Conservation (phyloP, 2,329 filamentous ascomycete genomes). For the Penicillium crustosum region DNA sequence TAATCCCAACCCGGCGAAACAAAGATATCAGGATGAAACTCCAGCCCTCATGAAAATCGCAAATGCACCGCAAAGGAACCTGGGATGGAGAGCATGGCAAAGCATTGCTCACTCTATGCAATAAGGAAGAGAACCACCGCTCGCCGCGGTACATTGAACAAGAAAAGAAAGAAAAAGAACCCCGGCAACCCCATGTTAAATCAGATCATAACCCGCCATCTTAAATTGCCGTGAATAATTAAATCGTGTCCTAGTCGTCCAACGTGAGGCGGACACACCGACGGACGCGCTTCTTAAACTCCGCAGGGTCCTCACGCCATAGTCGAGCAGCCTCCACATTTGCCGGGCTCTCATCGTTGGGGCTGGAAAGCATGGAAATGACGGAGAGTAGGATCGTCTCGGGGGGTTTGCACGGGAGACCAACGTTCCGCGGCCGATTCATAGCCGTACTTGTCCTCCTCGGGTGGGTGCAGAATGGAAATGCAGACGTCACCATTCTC, state of each 20-base stretch:
- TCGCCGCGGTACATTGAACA: not conserved
- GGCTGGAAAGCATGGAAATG: slow-evolving; percentile 86
- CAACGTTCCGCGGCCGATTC: slow-evolving; percentile 87
- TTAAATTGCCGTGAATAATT: slow-evolving; percentile 1
- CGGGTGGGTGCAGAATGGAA: slow-evolving; percentile 91
- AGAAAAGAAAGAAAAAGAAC: not conserved
- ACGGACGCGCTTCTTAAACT: slow-evolving; percentile 77
- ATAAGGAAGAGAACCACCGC: not conserved
- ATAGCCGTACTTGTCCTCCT: slow-evolving; percentile 92
- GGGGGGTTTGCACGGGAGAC: slow-evolving; percentile 90
- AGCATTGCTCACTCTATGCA: slow-evolving; percentile 17
- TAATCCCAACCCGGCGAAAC: not conserved
- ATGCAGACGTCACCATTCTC: slow-evolving; percentile 86
- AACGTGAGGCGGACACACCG: slow-evolving; percentile 78
- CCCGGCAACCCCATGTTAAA: slow-evolving; percentile 17
- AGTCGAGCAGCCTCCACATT: slow-evolving; percentile 91
- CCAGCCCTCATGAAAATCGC: slow-evolving; percentile 13
- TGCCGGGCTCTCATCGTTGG: slow-evolving; percentile 92
- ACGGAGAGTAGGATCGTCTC: slow-evolving; percentile 92
- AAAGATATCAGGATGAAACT: not conserved
- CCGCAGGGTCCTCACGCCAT: slow-evolving; percentile 75
- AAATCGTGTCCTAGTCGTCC: slow-evolving; percentile 54
- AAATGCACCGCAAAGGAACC: slow-evolving; percentile 7
- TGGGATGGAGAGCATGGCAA: slow-evolving; percentile 6
- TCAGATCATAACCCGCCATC: slow-evolving; percentile 11